Base-by-base conservation (phyloP, 129 eudicot species). In the Lactuca saligna region DNA sequence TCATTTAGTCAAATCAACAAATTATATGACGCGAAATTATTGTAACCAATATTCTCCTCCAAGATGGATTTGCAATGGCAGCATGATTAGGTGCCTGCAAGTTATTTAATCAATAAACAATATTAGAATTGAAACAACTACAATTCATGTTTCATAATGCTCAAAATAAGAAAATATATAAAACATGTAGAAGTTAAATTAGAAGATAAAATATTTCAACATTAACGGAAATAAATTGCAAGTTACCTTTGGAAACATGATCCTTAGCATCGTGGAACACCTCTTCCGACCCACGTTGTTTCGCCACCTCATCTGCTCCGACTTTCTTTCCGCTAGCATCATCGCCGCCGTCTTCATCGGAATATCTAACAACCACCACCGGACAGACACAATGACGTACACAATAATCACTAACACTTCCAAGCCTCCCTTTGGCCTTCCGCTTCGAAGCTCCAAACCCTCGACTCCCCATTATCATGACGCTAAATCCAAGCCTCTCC, bases 371-470 rank as follows among this genome's bases (percentile, higher is more conserved):
- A 29, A 85, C 91, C 8, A 85, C 81, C 49, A 85, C 87, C 0
- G 91, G 91, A 59, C 91, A 85, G 25, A 73, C 82, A 53, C 87
- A 85, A 48, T 85, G 91, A 55, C 77, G 83, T 32, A 85, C 91
- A 17, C 91, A 85, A 62, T 85, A 85, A 73, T 85, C 91, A 6
- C 91, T 82, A 12, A 85, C 91, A 38, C 87, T 85, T 39, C 91
- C 87, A 8, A 85, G 79, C 74, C 72, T 65, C 61, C 91, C 87
- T 6, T 85, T 71, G 1, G 59, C 61, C 17, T 66, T 61, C 46
- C 84, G 34, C 63, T 57, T 75, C 8, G 80, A 31, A 4, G 91
- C 91, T 10, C 91, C 91, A 29, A 79, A 73, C 48, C 91, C 91
- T 17, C 91, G 37, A 25, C 91, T 85, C 7, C 91, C 91, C 84